These are phyloP conservation scores for Alternaria novae-zelandiae DNA, from an alignment of 2,329 filamentous ascomycete genomes.

Conservation along the genomic window DNA sequence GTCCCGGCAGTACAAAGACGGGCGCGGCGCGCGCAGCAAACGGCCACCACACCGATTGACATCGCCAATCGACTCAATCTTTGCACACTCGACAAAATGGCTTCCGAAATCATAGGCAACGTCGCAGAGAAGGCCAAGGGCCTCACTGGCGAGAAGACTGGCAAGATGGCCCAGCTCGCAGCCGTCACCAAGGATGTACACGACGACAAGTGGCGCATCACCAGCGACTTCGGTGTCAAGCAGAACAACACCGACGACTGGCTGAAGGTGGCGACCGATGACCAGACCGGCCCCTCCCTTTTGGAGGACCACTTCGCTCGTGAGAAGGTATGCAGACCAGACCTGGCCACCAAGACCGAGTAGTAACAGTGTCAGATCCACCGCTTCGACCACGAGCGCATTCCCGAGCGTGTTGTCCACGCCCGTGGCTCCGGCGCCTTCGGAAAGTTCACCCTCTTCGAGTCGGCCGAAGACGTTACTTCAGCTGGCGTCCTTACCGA, in stretches of 20 bases:
- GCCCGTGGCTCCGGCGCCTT: slow-evolving; percentile 70
- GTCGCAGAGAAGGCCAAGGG: slow-evolving; percentile 42
- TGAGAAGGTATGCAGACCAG: slow-evolving; percentile 66
- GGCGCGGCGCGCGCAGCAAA: background rate
- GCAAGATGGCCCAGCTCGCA: slow-evolving; percentile 69
- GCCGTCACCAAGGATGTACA: slow-evolving; percentile 65
- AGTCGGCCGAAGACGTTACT: slow-evolving; percentile 69
- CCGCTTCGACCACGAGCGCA: slow-evolving; percentile 77
- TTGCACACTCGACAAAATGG: slow-evolving; percentile 28
- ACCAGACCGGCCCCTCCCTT: slow-evolving; percentile 70
- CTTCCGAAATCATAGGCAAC: slow-evolving; percentile 38
- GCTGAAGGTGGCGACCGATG: slow-evolving; percentile 68
- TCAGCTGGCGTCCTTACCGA: slow-evolving; percentile 70
- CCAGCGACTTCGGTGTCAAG: slow-evolving; percentile 79
- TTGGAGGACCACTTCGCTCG: slow-evolving; percentile 75
- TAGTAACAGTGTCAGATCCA: slow-evolving; percentile 61
- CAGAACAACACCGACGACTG: slow-evolving; percentile 78
- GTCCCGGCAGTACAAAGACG: slow-evolving; percentile 12
- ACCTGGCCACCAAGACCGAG: too few relatives aligned
- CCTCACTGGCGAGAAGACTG: slow-evolving; percentile 41
- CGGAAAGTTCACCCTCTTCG: slow-evolving; percentile 69
- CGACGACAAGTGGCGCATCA: slow-evolving; percentile 64
- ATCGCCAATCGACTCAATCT: slow-evolving; percentile 9
- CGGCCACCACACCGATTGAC: slow-evolving; percentile 1
- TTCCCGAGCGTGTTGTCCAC: slow-evolving; percentile 72